phyloP scores from a whole-genome alignment of 805 yeast species.

The Hemisphaericaspora nanyangensis region DNA sequence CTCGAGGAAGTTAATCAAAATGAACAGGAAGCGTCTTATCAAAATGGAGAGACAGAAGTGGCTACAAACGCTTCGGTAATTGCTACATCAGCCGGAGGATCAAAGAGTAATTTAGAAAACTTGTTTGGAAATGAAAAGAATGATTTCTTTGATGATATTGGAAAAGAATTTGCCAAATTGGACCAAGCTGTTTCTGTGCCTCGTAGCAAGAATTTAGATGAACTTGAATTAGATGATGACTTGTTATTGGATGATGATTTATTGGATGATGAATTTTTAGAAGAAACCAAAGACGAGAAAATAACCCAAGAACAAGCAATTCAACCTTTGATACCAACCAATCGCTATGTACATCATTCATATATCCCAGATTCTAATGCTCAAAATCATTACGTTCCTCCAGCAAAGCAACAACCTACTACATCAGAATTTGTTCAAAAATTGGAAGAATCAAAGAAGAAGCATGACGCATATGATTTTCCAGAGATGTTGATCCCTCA shows the following conservation, averaged over 20 bases:
- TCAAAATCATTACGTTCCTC: neutral
- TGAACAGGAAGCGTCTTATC: neutral
- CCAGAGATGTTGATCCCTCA: slow-evolving; percentile 53
- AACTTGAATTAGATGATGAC: slow-evolving; percentile 28
- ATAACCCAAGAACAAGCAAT: slow-evolving; percentile 5
- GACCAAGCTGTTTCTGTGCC: slow-evolving; percentile 9
- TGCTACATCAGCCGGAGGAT: neutral
- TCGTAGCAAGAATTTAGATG: slow-evolving; percentile 7
- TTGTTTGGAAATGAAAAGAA: slow-evolving; percentile 13
- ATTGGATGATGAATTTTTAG: slow-evolving; percentile 22
- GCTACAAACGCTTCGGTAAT: too few species aligned
- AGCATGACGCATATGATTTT: slow-evolving; percentile 76
- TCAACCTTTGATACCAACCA: neutral
- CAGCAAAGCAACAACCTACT: neutral
- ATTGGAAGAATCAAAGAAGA: slow-evolving; percentile 48
- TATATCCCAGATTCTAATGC: slow-evolving; percentile 5
- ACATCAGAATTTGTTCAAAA: slow-evolving; percentile 16
- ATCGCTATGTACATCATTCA: slow-evolving; percentile 4
- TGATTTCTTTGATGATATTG: slow-evolving; percentile 16
- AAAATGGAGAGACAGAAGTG: too few species aligned
- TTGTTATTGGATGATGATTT: slow-evolving; percentile 35
- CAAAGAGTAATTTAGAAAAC: slow-evolving; percentile 5
- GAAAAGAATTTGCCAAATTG: slow-evolving; percentile 3
- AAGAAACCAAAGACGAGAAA: slow-evolving; percentile 4
- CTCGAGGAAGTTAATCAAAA: neutral